Evolutionary conservation across 257 asterid genomes (phyloP).

Genomic region (Verbena officinalis): DNA sequence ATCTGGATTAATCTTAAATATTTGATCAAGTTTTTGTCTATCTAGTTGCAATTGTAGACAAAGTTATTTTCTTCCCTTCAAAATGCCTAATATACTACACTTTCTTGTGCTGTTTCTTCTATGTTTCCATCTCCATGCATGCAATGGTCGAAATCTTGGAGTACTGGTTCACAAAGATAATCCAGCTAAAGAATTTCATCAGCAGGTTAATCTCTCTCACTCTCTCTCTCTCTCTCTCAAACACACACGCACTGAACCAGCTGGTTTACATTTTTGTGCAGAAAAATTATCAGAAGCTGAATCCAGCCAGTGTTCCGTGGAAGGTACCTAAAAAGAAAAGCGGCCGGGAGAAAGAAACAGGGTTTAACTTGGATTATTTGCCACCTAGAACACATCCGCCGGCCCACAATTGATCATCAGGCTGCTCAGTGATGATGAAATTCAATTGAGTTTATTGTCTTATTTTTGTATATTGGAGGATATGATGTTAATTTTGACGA

Average conservation of each 20-base stretch:
- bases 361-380: constrained; percentile 66
- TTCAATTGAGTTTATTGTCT: too few species aligned
- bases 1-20: background rate
- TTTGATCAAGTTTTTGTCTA: too few species aligned
- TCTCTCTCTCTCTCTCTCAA: too few species aligned
- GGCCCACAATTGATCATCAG: constrained; percentile 36
- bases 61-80: constrained; percentile 21
- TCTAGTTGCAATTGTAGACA: too few species aligned
- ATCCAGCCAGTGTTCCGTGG: constrained; percentile 43
- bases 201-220: background rate
- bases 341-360: constrained; percentile 48
- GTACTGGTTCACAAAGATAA: constrained; percentile 5
- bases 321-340: constrained; percentile 43
- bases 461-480: too few species aligned
- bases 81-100: constrained; percentile 40
- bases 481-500: too few species aligned
- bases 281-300: constrained; percentile 33
- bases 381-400: constrained; percentile 85
- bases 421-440: background rate
- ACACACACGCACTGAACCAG: background rate
- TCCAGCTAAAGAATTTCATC: background rate
- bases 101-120: constrained; percentile 40
- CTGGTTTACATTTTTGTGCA: constrained; percentile 21
- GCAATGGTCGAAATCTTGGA: constrained; percentile 54
- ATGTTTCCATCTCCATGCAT: constrained; percentile 42